Conservation (phyloP, 2,329 filamentous ascomycete species). For the Talaromyces sp. region DNA sequence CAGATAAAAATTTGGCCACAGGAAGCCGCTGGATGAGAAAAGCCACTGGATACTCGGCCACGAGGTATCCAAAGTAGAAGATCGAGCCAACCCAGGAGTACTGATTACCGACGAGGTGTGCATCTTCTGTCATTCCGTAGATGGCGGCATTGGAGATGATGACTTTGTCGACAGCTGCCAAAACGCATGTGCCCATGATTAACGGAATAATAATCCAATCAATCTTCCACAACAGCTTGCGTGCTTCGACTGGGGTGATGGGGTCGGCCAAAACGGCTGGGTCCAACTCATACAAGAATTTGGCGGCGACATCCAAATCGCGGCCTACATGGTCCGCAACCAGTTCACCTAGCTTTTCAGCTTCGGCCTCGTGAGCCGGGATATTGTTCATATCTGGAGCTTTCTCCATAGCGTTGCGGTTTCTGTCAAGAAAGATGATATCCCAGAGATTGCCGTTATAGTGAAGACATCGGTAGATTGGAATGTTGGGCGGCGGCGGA, state of each 20-base stretch:
- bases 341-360: constrained; percentile 17
- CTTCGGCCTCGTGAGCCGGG: not conserved
- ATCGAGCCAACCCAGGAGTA: constrained; percentile 18
- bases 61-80: constrained; percentile 17
- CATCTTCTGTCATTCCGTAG: constrained; percentile 13
- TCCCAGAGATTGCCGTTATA: not conserved
- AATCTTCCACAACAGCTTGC: constrained; percentile 28
- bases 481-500: not conserved
- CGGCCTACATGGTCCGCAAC: constrained; percentile 7
- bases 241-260: constrained; percentile 24
- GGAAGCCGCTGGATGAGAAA: constrained; percentile 14
- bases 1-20: constrained; percentile 12
- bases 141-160: constrained; percentile 23
- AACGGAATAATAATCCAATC: constrained; percentile 28
- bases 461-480: not conserved
- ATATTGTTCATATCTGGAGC: not conserved
- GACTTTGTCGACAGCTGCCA: constrained; percentile 32
- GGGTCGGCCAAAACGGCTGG: constrained; percentile 23
- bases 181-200: constrained; percentile 25
- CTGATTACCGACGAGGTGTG: constrained; percentile 12
- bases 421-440: not conserved
- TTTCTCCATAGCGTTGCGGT: not conserved
- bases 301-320: constrained; percentile 28
- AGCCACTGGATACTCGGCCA: constrained; percentile 12
- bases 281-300: constrained; percentile 27